Evolutionary conservation across 805 yeast genomes (phyloP).

Genomic region (Saccharomyces kudriavzevii): DNA sequence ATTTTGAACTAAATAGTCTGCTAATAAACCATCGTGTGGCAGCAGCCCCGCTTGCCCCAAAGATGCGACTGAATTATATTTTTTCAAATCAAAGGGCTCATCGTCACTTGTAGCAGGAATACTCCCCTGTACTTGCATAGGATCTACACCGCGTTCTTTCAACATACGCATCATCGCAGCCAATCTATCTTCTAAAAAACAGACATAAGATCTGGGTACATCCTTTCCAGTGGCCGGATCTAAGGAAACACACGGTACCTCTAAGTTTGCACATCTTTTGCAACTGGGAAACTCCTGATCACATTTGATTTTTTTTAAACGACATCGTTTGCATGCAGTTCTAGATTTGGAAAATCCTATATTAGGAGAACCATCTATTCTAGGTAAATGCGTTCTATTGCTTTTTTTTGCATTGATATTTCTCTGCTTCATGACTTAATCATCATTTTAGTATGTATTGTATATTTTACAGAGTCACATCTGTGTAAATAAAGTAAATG

Average conservation of each 20-base stretch:
- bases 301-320: constrained; percentile 58
- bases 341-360: constrained; percentile 53
- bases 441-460: not conserved
- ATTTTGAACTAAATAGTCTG: constrained; percentile 21
- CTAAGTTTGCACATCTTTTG: constrained; percentile 47
- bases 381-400: not conserved
- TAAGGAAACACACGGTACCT: constrained; percentile 68
- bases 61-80: constrained; percentile 13
- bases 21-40: constrained; percentile 18
- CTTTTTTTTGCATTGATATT: not conserved
- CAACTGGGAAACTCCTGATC: constrained; percentile 53
- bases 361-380: constrained; percentile 14
- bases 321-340: constrained; percentile 81
- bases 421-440: not conserved
- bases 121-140: constrained; percentile 18
- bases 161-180: constrained; percentile 47
- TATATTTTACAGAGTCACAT: not conserved
- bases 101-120: constrained; percentile 25
- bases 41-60: constrained; percentile 15
- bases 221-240: constrained; percentile 87
- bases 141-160: constrained; percentile 36
- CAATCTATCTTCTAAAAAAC: constrained; percentile 61
- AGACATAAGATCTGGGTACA: constrained; percentile 71
- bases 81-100: constrained; percentile 19
- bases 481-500: not conserved